phyloP scores from a whole-genome alignment of 805 yeast species.

The Candida piceae region DNA sequence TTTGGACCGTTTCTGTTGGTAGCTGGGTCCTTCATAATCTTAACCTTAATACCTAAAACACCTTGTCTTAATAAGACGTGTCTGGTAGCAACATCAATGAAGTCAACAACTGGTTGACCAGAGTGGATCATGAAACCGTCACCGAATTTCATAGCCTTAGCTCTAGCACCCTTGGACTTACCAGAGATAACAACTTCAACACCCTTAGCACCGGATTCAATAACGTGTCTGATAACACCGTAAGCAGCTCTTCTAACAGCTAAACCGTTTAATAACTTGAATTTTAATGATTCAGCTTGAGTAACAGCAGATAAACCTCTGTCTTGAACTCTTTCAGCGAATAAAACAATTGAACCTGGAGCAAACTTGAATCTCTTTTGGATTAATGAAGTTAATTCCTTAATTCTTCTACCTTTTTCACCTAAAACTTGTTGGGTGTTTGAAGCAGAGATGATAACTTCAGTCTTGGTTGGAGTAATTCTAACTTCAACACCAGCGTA shows the following conservation, averaged over 20 bases:
- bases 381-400: conserved; percentile 94
- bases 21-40: conserved; percentile 99
- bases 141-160: conserved; percentile 99
- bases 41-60: conserved; percentile 98
- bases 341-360: conserved; percentile 88
- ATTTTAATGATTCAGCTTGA: conserved; percentile 98
- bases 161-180: conserved; percentile 99
- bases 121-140: conserved; percentile 99
- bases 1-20: conserved; percentile 78
- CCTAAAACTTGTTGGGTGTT: conserved; percentile 98
- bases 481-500: conserved; percentile 99
- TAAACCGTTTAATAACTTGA: conserved; percentile 97
- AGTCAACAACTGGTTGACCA: conserved; percentile 99
- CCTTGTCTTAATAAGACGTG: conserved; percentile 99
- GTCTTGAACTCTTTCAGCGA: conserved; percentile 99
- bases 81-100: conserved; percentile 98
- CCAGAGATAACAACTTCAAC: conserved; percentile 99
- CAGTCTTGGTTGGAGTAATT: conserved; percentile 96
- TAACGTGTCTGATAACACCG: conserved; percentile 99
- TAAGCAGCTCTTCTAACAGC: conserved; percentile 99
- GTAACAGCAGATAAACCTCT: conserved; percentile 99
- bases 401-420: conserved; percentile 99
- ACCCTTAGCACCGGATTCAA: conserved; percentile 99
- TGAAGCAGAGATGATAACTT: conserved; percentile 97
- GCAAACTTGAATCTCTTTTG: conserved; percentile 98